Conservation (phyloP, 139 green algal genomes). For the Asterochloris erici region DNA sequence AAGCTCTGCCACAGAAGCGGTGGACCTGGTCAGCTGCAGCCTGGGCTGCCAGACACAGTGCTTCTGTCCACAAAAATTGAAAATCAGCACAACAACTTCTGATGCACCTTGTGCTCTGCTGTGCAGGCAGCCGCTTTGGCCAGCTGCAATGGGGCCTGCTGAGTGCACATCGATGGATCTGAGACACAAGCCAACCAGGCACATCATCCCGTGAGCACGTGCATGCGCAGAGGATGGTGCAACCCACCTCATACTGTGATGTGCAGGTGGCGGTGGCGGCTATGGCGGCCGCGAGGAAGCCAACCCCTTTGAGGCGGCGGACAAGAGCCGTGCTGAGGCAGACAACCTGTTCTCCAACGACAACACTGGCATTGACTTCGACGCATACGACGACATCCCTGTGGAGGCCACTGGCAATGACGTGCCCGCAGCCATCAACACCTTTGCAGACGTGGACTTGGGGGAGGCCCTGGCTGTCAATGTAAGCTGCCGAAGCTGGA, state of each 20-base stretch:
- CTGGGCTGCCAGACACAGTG: too few species aligned
- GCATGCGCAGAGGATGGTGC: too few species aligned
- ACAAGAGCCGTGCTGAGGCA: constrained; percentile 57
- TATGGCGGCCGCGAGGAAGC: constrained; percentile 16
- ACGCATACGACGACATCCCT: constrained; percentile 98
- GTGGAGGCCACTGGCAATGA: constrained; percentile 83
- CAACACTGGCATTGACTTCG: constrained; percentile 99
- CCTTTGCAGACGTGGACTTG: constrained; percentile 86
- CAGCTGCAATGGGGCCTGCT: too few species aligned
- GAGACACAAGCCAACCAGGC: too few species aligned
- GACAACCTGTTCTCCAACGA: constrained; percentile 73
- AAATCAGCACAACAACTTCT: too few species aligned
- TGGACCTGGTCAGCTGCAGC: too few species aligned
- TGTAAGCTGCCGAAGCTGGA: constrained; percentile 39
- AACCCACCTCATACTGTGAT: background rate
- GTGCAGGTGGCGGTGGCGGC: background rate
- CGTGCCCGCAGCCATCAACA: constrained; percentile 71
- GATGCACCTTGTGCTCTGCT: too few species aligned
- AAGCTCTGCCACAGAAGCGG: too few species aligned
- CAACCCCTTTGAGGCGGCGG: constrained; percentile 57
- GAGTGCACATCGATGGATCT: too few species aligned
- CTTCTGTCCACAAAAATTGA: too few species aligned
- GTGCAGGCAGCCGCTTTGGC: too few species aligned
- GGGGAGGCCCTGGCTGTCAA: constrained; percentile 76
- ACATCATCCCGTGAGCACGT: too few species aligned